Evolutionary conservation across 306 rosid species (phyloP), one percentile per base, ranked within the genome.

Genomic region (Arachis hypogaea): DNA sequence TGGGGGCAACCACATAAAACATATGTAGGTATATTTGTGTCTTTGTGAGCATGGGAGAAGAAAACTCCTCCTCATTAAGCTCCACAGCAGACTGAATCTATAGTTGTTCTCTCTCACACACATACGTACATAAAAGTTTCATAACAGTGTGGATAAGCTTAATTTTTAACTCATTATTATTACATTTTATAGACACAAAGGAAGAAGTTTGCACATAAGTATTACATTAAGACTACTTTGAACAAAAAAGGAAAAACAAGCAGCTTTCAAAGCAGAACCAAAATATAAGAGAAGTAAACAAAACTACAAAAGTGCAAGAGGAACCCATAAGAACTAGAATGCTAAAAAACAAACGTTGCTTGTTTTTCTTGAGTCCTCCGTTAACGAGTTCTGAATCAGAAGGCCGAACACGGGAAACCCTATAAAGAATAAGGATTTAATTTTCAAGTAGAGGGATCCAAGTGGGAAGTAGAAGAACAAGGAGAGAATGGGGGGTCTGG

Each of bases 331-430:
- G 62, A 61, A 56, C 9, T 10, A 6, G 10, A 2, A 45, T 22
- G 58, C 28, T 7, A 36, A 71, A 61, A 16, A 18, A 30, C 66
- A 58, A 80, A 90, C 96, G 90, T 84, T 76, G 87, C 77, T 83
- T 85, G 44, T 81, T 81, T 83, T 87, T 87, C 85, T 90, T 90
- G 75, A 85, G 7, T 80, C 86, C 86, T 12, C 95, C 92, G 79
- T 89, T 89, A n/a, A 66, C 47, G 72, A 76, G 73, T 59, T 54
- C 16, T 7, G 11, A 51, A 59, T 46, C 1, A 58, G 28, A 11
- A 54, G 47, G 49, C 45, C 16, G 22, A 14, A 52, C 3, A 16
- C 41, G 36, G 10, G 46, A 57, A 38, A 58, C 10, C 18, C 3
- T 8, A 49, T 36, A 46, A 7, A 44, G 18, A 2, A 28, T 8